Percentiles rank a stretch among this genome's conserved stretches.
Evolutionary conservation across 2,329 filamentous ascomycete species (phyloP).

Genomic region (Thielaviopsis populi): DNA sequence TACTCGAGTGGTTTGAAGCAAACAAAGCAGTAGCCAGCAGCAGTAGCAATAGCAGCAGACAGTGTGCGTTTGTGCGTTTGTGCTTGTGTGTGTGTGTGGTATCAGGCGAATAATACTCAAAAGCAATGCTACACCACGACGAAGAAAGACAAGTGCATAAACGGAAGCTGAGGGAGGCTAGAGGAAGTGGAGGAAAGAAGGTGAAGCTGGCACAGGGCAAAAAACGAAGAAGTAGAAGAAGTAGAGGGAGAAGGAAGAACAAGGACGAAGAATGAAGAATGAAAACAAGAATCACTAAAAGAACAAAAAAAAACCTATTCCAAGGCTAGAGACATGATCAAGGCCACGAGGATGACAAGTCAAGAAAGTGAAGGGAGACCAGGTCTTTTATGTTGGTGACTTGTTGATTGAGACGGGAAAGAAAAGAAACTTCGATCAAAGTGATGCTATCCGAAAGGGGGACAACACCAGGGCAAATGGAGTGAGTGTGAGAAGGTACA

Average conservation of each 20-base stretch:
- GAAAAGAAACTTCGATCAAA: not conserved
- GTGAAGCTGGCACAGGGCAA: too few species aligned
- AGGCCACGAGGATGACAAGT: constrained; percentile 5
- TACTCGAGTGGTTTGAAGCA: not conserved
- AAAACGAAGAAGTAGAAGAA: not conserved
- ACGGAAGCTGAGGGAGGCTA: not conserved
- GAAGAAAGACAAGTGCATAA: not conserved
- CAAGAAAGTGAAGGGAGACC: not conserved
- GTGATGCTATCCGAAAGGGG: not conserved
- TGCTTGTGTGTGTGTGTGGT: too few species aligned
- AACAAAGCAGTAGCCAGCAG: not conserved
- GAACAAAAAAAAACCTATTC: not conserved
- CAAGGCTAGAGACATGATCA: constrained; percentile 5
- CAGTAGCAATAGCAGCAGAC: not conserved
- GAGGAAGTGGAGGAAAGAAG: not conserved
- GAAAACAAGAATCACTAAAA: not conserved
- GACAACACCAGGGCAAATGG: not conserved
- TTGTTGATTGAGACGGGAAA: not conserved
- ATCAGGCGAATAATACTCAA: not conserved
- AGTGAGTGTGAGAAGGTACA: not conserved
- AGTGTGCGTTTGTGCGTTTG: too few species aligned
- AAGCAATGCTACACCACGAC: not conserved
- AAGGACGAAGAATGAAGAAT: not conserved
- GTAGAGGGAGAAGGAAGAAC: not conserved
- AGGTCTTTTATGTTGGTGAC: constrained; percentile 5